Conservation (phyloP, 768 basidiomycete genomes). For the Phanerochaete sordida region DNA sequence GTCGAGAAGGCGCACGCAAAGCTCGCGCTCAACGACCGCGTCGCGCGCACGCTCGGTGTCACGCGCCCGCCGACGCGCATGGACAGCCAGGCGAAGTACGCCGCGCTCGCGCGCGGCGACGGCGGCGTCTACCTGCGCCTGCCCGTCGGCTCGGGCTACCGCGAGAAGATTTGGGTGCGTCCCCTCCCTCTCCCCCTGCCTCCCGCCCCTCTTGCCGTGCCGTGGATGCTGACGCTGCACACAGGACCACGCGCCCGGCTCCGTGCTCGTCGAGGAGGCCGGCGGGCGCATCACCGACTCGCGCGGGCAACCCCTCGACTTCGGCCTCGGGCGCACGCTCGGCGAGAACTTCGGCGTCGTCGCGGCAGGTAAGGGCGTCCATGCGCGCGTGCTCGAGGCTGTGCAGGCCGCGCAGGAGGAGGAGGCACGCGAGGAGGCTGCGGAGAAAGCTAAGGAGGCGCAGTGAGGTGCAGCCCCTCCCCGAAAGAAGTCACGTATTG, state of each 20-base stretch:
- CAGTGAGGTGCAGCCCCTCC: neutral
- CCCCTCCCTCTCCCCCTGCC: neutral
- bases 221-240: neutral
- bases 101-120: conserved; percentile 80
- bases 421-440: conserved; percentile 46
- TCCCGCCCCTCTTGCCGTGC: too few relatives aligned
- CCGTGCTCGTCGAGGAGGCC: conserved; percentile 81
- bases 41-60: conserved; percentile 65
- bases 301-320: conserved; percentile 73
- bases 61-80: conserved; percentile 69
- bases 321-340: conserved; percentile 82
- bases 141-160: conserved; percentile 75
- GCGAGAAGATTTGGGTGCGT: conserved; percentile 94
- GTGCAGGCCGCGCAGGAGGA: conserved; percentile 56
- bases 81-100: conserved; percentile 98
- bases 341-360: conserved; percentile 87
- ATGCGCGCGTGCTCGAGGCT: conserved; percentile 66
- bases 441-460: conserved; percentile 31
- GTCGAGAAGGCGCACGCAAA: conserved; percentile 91
- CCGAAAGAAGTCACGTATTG: too few relatives aligned
- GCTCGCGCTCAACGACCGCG: conserved; percentile 77
- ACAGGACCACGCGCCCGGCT: conserved; percentile 89
- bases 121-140: conserved; percentile 80
- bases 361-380: conserved; percentile 72
- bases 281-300: conserved; percentile 89